Conservation (phyloP, 2,329 filamentous ascomycete genomes). For the Huntiella omanensis region DNA sequence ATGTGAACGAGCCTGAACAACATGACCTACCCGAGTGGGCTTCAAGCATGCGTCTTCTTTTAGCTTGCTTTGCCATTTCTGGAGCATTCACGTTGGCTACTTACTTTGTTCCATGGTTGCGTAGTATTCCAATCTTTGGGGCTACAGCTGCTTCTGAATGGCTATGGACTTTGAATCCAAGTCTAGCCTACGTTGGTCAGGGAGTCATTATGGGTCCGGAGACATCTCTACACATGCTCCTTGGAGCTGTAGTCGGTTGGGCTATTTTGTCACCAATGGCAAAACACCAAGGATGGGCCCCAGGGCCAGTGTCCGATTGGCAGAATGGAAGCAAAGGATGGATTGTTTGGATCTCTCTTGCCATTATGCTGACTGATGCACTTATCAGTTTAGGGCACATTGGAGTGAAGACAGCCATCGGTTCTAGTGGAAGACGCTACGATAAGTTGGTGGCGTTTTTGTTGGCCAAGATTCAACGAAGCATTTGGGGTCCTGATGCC, state of each 20-base stretch:
- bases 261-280: slow-evolving; percentile 75
- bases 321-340: slow-evolving; percentile 86
- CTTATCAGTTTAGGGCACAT: slow-evolving; percentile 75
- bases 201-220: slow-evolving; percentile 97
- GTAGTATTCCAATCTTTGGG: slow-evolving; percentile 77
- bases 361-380: slow-evolving; percentile 92
- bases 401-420: slow-evolving; percentile 37
- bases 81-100: slow-evolving; percentile 59
- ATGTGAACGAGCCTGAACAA: slow-evolving; percentile 16
- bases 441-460: slow-evolving; percentile 4
- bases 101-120: slow-evolving; percentile 74
- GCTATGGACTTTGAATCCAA: slow-evolving; percentile 94
- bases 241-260: slow-evolving; percentile 83
- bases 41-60: slow-evolving; percentile 33
- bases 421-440: slow-evolving; percentile 4
- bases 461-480: slow-evolving; percentile 8
- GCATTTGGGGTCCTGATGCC: slow-evolving; percentile 6
- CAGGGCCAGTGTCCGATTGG: slow-evolving; percentile 74
- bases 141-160: slow-evolving; percentile 53
- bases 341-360: slow-evolving; percentile 93
- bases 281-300: slow-evolving; percentile 73
- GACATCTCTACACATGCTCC: slow-evolving; percentile 86
- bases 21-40: slow-evolving; percentile 21
- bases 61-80: slow-evolving; percentile 39
- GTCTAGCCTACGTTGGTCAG: slow-evolving; percentile 90